These are phyloP conservation scores for Ballota nigra DNA, from an alignment of 257 asterid genomes.

Conservation along the genomic window DNA sequence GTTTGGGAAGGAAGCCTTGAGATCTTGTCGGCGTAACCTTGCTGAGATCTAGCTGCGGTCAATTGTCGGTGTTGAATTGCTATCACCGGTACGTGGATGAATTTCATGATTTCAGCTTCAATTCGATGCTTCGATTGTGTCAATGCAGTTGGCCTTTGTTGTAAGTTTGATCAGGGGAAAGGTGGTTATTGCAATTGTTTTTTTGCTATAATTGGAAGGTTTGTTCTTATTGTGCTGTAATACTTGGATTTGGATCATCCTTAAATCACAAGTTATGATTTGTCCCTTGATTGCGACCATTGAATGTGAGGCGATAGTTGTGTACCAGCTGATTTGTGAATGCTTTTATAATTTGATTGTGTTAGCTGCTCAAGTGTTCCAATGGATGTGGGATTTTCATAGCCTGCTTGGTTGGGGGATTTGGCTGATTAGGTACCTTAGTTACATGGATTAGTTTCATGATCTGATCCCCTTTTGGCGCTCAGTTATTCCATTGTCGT, in stretches of 20 bases:
- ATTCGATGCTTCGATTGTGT: slow-evolving; percentile 14
- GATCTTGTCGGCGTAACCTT: slow-evolving; percentile 26
- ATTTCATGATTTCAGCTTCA: slow-evolving; percentile 7
- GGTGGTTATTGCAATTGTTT: neutral
- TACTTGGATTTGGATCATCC: neutral
- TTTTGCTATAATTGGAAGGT: neutral
- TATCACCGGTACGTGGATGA: slow-evolving; percentile 13
- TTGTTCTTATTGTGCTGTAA: slow-evolving; percentile 15
- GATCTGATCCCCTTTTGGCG: slow-evolving; percentile 16
- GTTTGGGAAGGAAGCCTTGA: slow-evolving; percentile 11
- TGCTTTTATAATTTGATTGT: slow-evolving; percentile 4
- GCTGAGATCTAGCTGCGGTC: slow-evolving; percentile 22
- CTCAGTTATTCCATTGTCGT: slow-evolving; percentile 3
- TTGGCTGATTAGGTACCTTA: slow-evolving; percentile 31
- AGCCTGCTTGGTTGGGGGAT: slow-evolving; percentile 31
- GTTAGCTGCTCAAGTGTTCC: neutral
- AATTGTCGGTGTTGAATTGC: neutral
- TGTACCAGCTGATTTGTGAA: slow-evolving; percentile 1
- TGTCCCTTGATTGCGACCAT: neutral
- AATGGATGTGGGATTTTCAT: slow-evolving; percentile 22
- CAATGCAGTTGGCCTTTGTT: neutral
- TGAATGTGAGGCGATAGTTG: neutral
- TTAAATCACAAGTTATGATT: neutral
- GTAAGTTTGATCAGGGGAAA: slow-evolving; percentile 8
- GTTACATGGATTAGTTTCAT: slow-evolving; percentile 10